Base-by-base conservation (phyloP, 169 alveolate genomes). In the Amoebophrya sp. region DNA sequence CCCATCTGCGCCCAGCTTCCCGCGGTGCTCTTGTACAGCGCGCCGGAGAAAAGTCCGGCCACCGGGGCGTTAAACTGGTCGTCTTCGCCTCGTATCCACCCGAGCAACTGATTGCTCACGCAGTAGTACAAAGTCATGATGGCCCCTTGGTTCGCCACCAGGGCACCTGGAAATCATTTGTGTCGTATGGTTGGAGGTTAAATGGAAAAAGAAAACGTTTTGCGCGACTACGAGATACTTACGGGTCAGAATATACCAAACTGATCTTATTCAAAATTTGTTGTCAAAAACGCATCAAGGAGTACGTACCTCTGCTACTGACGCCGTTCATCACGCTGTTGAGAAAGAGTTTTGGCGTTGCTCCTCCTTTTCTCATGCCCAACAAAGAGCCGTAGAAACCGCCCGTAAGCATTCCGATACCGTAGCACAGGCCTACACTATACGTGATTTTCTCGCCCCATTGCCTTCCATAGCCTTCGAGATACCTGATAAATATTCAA, bases 291-390 rank as follows among this genome's bases (percentile, higher is more conserved):
- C n/a, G n/a, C n/a, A n/a, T n/a, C n/a, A n/a, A n/a, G n/a, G n/a
- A n/a, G n/a, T n/a, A n/a, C n/a, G 18, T 47, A 47, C 66, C 66
- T 18, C 66, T 47, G 29, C 18, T 7, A 47, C 66, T 47, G 7
- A 47, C 18, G 7, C 66, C 66, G 66, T 97, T 97, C 32, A 97
- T 94, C 39, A 97, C 92, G 32, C 97, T 95, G 94, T 97, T 97
- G 35, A 97, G 89, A 89, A 94, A 95, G 32, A 97, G 96, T 90
- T 94, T 96, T 33, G 94, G 92, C 3, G 98, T 96, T 39, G 96
- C 95, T 33, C 97, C 98, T 29, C 98, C 98, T 90, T 93, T 96
- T 89, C 94, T 88, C n/a, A 96, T 77, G n/a, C 98, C 98, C 77
- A 93, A 94, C 12, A 95, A 77, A 39, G 95, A 40, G 23, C 98